phyloP scores from a whole-genome alignment of 2,329 filamentous ascomycete genomes.

The Phyllosticta citriasiana region DNA sequence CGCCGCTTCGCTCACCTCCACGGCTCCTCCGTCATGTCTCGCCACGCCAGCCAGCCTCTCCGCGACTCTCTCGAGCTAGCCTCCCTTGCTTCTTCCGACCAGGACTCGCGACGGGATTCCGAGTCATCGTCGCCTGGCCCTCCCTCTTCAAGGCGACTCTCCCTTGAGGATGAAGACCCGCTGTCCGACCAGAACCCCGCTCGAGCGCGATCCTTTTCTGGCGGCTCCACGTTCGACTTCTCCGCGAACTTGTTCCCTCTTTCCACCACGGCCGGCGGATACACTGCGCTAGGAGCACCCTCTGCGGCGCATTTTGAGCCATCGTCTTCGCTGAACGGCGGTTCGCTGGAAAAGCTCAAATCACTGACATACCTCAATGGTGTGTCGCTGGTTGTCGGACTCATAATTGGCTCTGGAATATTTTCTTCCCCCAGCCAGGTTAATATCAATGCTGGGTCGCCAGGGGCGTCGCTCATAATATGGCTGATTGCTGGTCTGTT shows the following conservation, averaged over 20 bases:
- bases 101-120: conserved; percentile 54
- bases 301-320: conserved; percentile 46
- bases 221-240: conserved; percentile 92
- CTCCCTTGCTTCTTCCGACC: conserved; percentile 79
- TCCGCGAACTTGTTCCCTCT: conserved; percentile 87
- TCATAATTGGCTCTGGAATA: conserved; percentile 94
- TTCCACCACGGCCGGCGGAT: conserved; percentile 66
- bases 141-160: conserved; percentile 84
- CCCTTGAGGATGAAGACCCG: conserved; percentile 78
- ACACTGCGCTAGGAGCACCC: conserved; percentile 76
- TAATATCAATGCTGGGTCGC: conserved; percentile 81
- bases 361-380: conserved; percentile 92
- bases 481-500: conserved; percentile 87
- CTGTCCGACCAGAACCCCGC: conserved; percentile 48
- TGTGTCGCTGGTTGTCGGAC: conserved; percentile 75
- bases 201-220: conserved; percentile 68
- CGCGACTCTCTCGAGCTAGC: conserved; percentile 96
- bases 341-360: conserved; percentile 89
- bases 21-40: conserved; percentile 24
- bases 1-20: not conserved
- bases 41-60: conserved; percentile 32
- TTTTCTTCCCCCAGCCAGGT: conserved; percentile 93
- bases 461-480: conserved; percentile 79
- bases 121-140: conserved; percentile 74
- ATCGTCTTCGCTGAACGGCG: conserved; percentile 53